These are phyloP conservation scores for Xylaria sp. DNA, from an alignment of 2,329 filamentous ascomycete species.

Conservation along the genomic window DNA sequence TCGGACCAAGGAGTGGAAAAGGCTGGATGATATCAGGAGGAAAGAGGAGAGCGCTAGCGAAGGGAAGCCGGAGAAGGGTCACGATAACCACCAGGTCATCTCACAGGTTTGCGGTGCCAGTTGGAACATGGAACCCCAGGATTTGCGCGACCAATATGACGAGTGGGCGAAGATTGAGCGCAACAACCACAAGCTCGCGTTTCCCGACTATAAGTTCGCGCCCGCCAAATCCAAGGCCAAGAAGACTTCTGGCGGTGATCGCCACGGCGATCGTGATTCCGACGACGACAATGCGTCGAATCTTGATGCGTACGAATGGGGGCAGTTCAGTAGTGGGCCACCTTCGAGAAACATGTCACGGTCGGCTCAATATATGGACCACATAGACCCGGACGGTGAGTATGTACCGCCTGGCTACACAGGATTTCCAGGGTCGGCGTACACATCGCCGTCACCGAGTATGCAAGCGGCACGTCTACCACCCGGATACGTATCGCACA, in stretches of 20 bases:
- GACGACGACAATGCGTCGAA: constrained; percentile 50
- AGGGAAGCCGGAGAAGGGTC: constrained; percentile 29
- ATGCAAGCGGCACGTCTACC: constrained; percentile 22
- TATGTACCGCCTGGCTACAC: constrained; percentile 29
- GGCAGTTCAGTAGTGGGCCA: constrained; percentile 30
- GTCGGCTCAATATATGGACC: constrained; percentile 42
- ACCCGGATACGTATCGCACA: constrained; percentile 25
- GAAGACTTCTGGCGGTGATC: constrained; percentile 37
- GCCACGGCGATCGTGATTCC: constrained; percentile 41
- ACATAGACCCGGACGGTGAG: constrained; percentile 43
- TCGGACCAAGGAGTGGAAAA: constrained; percentile 79
- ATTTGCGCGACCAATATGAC: constrained; percentile 76
- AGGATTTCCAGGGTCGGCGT: constrained; percentile 27
- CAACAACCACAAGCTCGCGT: constrained; percentile 81
- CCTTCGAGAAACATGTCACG: constrained; percentile 41
- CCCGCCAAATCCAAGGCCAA: constrained; percentile 69
- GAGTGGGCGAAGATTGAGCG: constrained; percentile 80
- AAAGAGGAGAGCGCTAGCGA: constrained; percentile 23
- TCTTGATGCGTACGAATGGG: constrained; percentile 48
- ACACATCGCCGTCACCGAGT: constrained; percentile 25
- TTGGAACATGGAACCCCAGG: constrained; percentile 81
- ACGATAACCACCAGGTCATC: constrained; percentile 90
- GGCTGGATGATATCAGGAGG: constrained; percentile 51
- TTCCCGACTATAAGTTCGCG: constrained; percentile 93
- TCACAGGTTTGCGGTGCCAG: constrained; percentile 85